Evolutionary conservation across 441 rosid species (phyloP).

Genomic region (Sinapis alba): DNA sequence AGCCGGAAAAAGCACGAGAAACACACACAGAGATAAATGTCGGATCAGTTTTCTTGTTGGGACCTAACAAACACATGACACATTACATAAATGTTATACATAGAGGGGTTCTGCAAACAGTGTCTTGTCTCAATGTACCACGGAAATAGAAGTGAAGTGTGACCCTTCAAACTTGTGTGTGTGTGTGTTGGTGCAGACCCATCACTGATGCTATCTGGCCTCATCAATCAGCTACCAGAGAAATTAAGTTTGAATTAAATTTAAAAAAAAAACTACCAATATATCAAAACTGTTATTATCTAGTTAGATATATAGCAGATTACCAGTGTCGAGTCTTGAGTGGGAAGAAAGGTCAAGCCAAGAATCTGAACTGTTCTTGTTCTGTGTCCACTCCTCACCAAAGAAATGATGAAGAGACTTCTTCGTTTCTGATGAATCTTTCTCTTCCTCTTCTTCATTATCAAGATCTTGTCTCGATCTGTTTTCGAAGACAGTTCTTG

Average conservation of each 20-base stretch:
- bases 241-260: background rate
- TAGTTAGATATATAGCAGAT: background rate
- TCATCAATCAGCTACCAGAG: slow-evolving; percentile 21
- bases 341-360: slow-evolving; percentile 66
- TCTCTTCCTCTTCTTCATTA: slow-evolving; percentile 43
- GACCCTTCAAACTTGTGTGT: slow-evolving; percentile 29
- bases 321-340: slow-evolving; percentile 55
- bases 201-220: slow-evolving; percentile 24
- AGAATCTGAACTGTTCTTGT: slow-evolving; percentile 42
- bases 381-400: slow-evolving; percentile 48
- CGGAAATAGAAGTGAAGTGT: slow-evolving; percentile 32
- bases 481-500: slow-evolving; percentile 31
- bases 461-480: slow-evolving; percentile 32
- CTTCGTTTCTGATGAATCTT: slow-evolving; percentile 41
- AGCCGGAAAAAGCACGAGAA: slow-evolving; percentile 16
- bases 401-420: slow-evolving; percentile 64
- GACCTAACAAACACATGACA: slow-evolving; percentile 25
- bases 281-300: background rate
- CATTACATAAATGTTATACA: slow-evolving; percentile 3
- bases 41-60: slow-evolving; percentile 33
- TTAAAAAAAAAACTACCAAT: background rate
- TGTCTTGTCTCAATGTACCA: slow-evolving; percentile 38
- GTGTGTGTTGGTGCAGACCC: slow-evolving; percentile 30
- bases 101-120: slow-evolving; percentile 36
- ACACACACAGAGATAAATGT: slow-evolving; percentile 29